A percentile compares a stretch with the other conserved stretches of the same genome.
Evolutionary conservation across 768 basidiomycete species (phyloP).

Genomic region (Aureoboletus auriporus): DNA sequence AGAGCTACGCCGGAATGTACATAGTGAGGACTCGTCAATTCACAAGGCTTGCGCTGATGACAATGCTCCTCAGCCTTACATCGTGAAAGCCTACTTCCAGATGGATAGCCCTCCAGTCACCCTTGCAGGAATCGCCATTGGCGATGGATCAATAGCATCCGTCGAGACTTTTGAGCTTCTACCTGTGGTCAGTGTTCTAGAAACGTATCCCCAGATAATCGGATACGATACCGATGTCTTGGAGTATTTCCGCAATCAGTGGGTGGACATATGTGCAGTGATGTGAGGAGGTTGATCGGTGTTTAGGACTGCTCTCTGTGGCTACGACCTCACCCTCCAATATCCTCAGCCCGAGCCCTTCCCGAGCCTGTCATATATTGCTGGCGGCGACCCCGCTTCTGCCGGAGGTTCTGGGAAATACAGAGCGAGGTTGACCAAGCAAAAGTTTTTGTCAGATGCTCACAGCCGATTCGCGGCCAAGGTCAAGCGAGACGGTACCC

Average conservation of each 20-base stretch:
- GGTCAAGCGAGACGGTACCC: constrained; percentile 18
- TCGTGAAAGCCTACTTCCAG: constrained; percentile 66
- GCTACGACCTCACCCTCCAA: constrained; percentile 61
- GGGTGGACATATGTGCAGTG: constrained; percentile 22
- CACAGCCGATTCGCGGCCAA: constrained; percentile 17
- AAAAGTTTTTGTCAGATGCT: constrained; percentile 19
- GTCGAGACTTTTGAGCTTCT: constrained; percentile 46
- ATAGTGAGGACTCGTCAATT: constrained; percentile 43
- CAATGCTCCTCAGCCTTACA: constrained; percentile 54
- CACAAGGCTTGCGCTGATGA: not conserved
- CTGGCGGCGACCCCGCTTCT: constrained; percentile 13
- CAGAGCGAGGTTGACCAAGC: constrained; percentile 15
- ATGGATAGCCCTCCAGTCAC: constrained; percentile 62
- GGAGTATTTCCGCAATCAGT: constrained; percentile 69
- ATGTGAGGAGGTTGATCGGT: not conserved
- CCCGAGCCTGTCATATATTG: constrained; percentile 28
- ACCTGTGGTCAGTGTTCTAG: constrained; percentile 57
- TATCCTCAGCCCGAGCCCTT: constrained; percentile 61
- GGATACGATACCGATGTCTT: constrained; percentile 65
- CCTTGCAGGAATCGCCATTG: constrained; percentile 65
- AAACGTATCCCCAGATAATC: constrained; percentile 75
- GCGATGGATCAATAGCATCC: constrained; percentile 60
- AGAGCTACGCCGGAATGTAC: constrained; percentile 73
- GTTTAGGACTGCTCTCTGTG: constrained; percentile 56
- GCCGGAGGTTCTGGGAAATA: constrained; percentile 7